Evolutionary conservation across 1,139 yeast species (phyloP).

Genomic region (Scheffersomyces titani): DNA sequence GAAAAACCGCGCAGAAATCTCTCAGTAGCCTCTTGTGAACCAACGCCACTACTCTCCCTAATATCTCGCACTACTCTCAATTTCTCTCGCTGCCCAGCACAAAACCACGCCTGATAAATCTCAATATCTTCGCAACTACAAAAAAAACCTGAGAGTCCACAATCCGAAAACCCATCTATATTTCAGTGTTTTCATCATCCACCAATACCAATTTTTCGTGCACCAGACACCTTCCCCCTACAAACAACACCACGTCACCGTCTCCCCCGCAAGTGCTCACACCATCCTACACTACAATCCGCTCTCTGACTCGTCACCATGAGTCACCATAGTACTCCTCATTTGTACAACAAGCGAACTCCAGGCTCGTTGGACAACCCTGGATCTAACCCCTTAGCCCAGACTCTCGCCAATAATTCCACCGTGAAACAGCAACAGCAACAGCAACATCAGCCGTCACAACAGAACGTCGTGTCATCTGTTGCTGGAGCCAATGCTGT

Average conservation of each 20-base stretch:
- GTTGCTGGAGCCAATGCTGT: not conserved
- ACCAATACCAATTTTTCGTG: not conserved
- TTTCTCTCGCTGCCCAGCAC: not conserved
- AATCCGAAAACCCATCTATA: not conserved
- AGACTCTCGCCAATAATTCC: conserved; percentile 2
- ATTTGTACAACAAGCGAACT: conserved; percentile 30
- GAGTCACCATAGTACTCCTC: conserved; percentile 43
- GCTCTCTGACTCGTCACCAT: conserved; percentile 10
- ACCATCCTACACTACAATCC: not conserved
- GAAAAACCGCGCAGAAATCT: not conserved
- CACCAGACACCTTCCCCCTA: not conserved
- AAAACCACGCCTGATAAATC: not conserved
- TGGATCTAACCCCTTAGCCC: conserved; percentile 10
- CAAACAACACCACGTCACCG: not conserved
- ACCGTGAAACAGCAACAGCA: conserved; percentile 1
- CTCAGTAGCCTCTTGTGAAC: not conserved
- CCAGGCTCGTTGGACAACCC: conserved; percentile 20
- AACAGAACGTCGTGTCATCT: not conserved
- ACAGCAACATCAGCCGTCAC: conserved; percentile 1
- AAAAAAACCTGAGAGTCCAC: not conserved
- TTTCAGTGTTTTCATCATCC: not conserved
- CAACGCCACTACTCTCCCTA: not conserved
- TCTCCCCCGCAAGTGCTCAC: not conserved
- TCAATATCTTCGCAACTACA: not conserved
- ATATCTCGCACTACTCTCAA: not conserved